Evolutionary conservation across 2,329 filamentous ascomycete genomes (phyloP).

Genomic region (Ophiosphaerella korrae): DNA sequence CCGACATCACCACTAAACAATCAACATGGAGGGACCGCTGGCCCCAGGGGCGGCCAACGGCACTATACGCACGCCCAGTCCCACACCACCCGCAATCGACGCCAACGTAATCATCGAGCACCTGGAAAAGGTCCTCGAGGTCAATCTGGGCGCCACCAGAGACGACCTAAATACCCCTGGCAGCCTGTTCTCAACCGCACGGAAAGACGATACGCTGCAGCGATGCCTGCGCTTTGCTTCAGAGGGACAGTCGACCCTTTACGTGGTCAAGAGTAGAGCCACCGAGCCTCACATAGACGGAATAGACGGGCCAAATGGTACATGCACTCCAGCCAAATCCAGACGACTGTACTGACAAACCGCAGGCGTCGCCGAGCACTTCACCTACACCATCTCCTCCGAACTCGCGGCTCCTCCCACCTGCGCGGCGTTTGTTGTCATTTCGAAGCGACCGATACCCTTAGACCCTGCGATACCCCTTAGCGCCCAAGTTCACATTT

Average conservation of each 20-base stretch:
- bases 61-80: slow-evolving; percentile 43
- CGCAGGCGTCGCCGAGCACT: slow-evolving; percentile 52
- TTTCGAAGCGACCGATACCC: slow-evolving; percentile 86
- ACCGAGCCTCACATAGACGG: slow-evolving; percentile 49
- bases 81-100: slow-evolving; percentile 50
- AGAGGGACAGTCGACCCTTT: slow-evolving; percentile 85
- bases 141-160: slow-evolving; percentile 59
- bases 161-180: slow-evolving; percentile 79
- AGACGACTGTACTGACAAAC: slow-evolving; percentile 42
- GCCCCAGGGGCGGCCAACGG: slow-evolving; percentile 48
- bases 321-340: slow-evolving; percentile 15
- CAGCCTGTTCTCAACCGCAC: slow-evolving; percentile 77
- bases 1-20: slow-evolving; percentile 30
- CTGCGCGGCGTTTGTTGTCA: slow-evolving; percentile 83
- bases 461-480: slow-evolving; percentile 84
- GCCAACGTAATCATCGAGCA: slow-evolving; percentile 56
- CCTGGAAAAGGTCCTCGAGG: slow-evolving; percentile 54
- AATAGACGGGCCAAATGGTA: slow-evolving; percentile 40
- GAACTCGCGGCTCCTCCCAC: slow-evolving; percentile 80
- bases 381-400: slow-evolving; percentile 78
- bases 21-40: slow-evolving; percentile 50
- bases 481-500: slow-evolving; percentile 86
- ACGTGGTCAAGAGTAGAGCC: slow-evolving; percentile 83
- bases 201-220: slow-evolving; percentile 78
- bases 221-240: slow-evolving; percentile 87